Evolutionary conservation across 139 green algal species (phyloP), one percentile per base, ranked within the genome.

Genomic region (Chlamydomonas incerta): DNA sequence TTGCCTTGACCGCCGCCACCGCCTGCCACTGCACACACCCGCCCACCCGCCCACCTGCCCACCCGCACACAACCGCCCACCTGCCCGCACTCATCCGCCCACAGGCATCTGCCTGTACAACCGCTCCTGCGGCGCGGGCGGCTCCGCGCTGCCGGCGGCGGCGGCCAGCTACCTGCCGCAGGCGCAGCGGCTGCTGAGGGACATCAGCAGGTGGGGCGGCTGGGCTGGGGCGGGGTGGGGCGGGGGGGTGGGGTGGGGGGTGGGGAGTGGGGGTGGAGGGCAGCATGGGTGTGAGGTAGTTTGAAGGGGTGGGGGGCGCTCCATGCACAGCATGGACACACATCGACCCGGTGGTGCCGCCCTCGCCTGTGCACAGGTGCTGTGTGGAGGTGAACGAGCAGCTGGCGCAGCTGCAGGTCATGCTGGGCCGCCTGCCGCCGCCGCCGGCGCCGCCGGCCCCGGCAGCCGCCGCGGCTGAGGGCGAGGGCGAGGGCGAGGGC

Each of bases 91-190:
- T n/a, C n/a, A n/a, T n/a, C n/a, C n/a, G n/a, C n/a, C n/a, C 41
- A 50, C 41, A 50, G 93, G 93, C 77, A 95, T 96, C 67, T 93
- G 87, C 86, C 79, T 93, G n/a, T 95, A 90, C 91, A 95, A 95
- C 91, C 76, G 81, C 20, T 62, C 46, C 0, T 28, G 81, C 86
- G 76, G 88, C 28, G 34, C 82, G 34, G 83, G 90, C 63, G 85
- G 90, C 47, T 52, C 84, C 31, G 91, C 87, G 60, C 80, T 90
- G 57, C 88, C 86, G 5, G 72, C 85, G 0, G 82, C 72, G 3
- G 80, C 88, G 0, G 24, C 72, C 5, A 84, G 80, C 23, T 91
- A 89, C 74, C n/a, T 88, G 71, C 83, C 80, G 46, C 86, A 92
- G 89, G 87, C 81, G 15, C 52, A 86, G 41, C 87, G 89, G 29